A percentile compares a stretch with the other conserved stretches of the same genome.
Evolutionary conservation across 345 rosid species (phyloP).

Genomic region (Luvunga scandens): DNA sequence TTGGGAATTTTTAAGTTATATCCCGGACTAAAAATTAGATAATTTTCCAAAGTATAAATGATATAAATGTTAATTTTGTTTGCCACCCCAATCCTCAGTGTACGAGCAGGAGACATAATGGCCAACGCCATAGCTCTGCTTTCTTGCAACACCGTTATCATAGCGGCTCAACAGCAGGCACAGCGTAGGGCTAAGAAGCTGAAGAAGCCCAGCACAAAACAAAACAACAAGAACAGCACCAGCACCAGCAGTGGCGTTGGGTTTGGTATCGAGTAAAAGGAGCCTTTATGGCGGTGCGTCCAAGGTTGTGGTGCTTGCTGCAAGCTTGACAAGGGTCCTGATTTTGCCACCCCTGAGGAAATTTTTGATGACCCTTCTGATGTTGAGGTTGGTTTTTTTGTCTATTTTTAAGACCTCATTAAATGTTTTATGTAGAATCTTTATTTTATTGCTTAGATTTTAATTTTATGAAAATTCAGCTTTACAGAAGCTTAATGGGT

Average conservation of each 20-base stretch:
- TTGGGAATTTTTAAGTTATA: no score
- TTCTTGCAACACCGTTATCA: not conserved
- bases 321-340: slow-evolving; percentile 77
- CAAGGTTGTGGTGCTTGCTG: slow-evolving; percentile 89
- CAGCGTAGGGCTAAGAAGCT: slow-evolving; percentile 11
- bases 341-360: slow-evolving; percentile 75
- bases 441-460: not conserved
- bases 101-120: slow-evolving; percentile 2
- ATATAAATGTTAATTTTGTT: no score
- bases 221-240: slow-evolving; percentile 16
- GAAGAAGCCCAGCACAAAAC: slow-evolving; percentile 14
- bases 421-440: not conserved
- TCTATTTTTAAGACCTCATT: no score
- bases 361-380: slow-evolving; percentile 59
- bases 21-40: no score
- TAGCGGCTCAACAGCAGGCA: slow-evolving; percentile 27
- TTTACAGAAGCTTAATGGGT: slow-evolving; percentile 63
- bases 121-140: slow-evolving; percentile 10
- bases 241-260: slow-evolving; percentile 22
- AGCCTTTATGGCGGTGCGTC: slow-evolving; percentile 62
- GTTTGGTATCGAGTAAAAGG: slow-evolving; percentile 40
- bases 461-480: slow-evolving; percentile 27
- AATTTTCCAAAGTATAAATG: no score
- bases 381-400: slow-evolving; percentile 37
- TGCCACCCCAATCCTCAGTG: not conserved